Conservation (phyloP, 768 basidiomycete species). For the Pulveroboletus sp. region DNA sequence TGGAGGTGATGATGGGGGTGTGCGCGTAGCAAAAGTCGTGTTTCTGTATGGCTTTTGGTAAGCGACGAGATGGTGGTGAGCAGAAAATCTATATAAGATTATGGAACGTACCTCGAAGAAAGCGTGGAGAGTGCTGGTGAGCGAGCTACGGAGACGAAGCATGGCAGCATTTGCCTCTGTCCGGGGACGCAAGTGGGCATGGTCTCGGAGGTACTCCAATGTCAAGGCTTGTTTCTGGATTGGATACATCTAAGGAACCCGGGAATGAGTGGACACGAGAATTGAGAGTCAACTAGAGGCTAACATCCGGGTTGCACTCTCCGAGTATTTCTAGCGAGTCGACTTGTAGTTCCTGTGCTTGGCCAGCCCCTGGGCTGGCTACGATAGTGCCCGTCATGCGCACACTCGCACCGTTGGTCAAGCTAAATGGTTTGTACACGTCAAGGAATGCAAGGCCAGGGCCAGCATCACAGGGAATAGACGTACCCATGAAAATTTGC, state of each 20-base stretch:
- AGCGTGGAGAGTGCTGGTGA: conserved; percentile 54
- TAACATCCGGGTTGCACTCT: conserved; percentile 56
- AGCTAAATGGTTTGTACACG: conserved; percentile 26
- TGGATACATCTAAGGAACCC: conserved; percentile 67
- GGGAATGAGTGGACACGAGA: conserved; percentile 5
- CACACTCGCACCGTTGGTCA: conserved; percentile 59
- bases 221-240: conserved; percentile 89
- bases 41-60: conserved; percentile 40
- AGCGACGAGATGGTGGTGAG: conserved; percentile 10
- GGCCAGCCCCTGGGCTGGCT: conserved; percentile 47
- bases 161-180: conserved; percentile 70
- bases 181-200: conserved; percentile 85
- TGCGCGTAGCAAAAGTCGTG: conserved; percentile 78
- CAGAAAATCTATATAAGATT: background rate
- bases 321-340: conserved; percentile 49
- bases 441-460: background rate
- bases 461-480: background rate
- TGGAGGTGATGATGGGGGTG: conserved; percentile 85
- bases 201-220: conserved; percentile 76
- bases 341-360: conserved; percentile 52
- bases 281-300: background rate
- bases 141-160: conserved; percentile 65
- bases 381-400: conserved; percentile 44
- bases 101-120: conserved; percentile 68
- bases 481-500: conserved; percentile 19